Base-by-base conservation (phyloP, 768 basidiomycete species). In the Termitomyces titanicus region DNA sequence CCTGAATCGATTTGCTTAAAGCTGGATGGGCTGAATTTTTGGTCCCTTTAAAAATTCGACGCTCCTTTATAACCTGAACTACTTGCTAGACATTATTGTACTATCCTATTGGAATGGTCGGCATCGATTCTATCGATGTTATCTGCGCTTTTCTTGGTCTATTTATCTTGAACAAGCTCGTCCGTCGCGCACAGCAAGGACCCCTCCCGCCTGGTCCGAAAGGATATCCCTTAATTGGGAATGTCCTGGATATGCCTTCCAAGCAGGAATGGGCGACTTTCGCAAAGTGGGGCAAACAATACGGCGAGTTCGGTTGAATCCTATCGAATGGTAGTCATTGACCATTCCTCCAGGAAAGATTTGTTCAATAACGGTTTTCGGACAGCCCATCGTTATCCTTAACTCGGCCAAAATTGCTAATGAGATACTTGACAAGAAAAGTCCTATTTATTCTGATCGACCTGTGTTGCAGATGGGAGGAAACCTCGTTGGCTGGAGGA, bases 361-460 rank as follows among this genome's bases (percentile, higher is more conserved):
- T 22, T 77, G 77, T 57, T 85, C 83, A 40, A 75, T 78, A 1
- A 84, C 80, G 25, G 71, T 86, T 13, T 70, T 87, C 5, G 84
- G 84, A 3, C 84, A 85, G 57, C 74, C 83, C 39, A 67, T 87
- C 34, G 65, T 86, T 37, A 68, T 87, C 43, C 59, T 87, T 27
- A 85, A 83, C 62, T 80, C 77, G 11, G 72, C 72, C 20, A 73
- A 75, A 62, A 61, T 72, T 18, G 82, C 83, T 17, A 66, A 71
- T 54, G 82, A 85, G 50, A 75, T 88, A 70, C 72, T 87, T 47
- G 84, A 88, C 66, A 85, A 84, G 69, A 84, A 84, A 61, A 83
- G 82, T 56, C 73, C 80, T 25, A 76, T 81, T 40, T 87, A 86
- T 65, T 86, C 85, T 18, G 86, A 87, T 60, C 80, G 86, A n/a